Conservation (phyloP, 2,329 filamentous ascomycete species). For the Alternaria consortialis region DNA sequence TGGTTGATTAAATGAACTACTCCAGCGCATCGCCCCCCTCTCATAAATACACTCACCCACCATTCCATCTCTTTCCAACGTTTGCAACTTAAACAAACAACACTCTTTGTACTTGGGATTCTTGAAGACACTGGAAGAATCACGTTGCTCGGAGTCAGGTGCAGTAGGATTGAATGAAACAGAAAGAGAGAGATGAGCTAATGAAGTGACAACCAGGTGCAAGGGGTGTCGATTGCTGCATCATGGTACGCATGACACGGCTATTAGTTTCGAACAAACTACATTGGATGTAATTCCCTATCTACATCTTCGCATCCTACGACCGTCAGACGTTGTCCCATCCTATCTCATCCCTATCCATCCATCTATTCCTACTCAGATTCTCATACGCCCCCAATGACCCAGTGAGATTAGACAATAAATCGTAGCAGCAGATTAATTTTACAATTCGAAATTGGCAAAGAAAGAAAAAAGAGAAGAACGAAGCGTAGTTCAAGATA, state of each 20-base stretch:
- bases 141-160: background rate
- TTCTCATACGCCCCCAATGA: background rate
- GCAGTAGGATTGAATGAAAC: background rate
- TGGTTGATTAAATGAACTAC: background rate
- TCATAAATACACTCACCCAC: background rate
- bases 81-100: background rate
- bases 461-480: background rate
- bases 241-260: background rate
- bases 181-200: background rate
- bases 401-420: background rate
- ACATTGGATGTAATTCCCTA: background rate
- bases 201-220: no score
- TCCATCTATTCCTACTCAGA: background rate
- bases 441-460: background rate
- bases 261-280: background rate
- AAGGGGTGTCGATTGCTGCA: background rate
- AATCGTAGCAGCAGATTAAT: background rate
- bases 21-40: fast-evolving
- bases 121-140: background rate
- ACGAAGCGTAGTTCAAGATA: background rate
- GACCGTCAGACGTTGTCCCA: background rate
- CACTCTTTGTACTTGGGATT: background rate
- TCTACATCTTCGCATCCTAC: background rate
- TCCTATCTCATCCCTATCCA: background rate
- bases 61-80: background rate